These are phyloP conservation scores for Dipodascopsis uninucleata DNA, from an alignment of 805 yeast species.

Conservation along the genomic window DNA sequence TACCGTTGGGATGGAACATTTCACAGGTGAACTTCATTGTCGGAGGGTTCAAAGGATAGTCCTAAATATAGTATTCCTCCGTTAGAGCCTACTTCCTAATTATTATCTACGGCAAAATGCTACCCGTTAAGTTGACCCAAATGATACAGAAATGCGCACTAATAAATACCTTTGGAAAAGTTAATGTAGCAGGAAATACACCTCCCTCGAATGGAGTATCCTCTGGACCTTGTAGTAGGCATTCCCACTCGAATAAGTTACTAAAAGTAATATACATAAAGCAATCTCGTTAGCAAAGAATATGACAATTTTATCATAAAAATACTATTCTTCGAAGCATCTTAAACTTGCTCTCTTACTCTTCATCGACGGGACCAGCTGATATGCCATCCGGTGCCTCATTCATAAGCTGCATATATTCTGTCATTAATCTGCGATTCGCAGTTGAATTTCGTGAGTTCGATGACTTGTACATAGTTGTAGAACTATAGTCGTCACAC, in stretches of 20 bases:
- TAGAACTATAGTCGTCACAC: background rate
- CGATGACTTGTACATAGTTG: background rate
- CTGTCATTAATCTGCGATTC: slow-evolving; percentile 79
- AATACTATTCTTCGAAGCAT: background rate
- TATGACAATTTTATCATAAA: no score
- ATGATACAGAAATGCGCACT: background rate
- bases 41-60: slow-evolving; percentile 83
- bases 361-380: slow-evolving; percentile 83
- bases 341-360: slow-evolving; percentile 33
- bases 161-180: slow-evolving; percentile 50
- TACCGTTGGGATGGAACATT: slow-evolving; percentile 80
- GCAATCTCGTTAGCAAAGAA: no score
- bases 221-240: slow-evolving; percentile 76
- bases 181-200: slow-evolving; percentile 70
- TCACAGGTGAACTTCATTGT: slow-evolving; percentile 71
- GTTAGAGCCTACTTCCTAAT: background rate
- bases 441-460: slow-evolving; percentile 52
- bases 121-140: background rate
- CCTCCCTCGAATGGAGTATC: slow-evolving; percentile 86
- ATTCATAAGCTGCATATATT: slow-evolving; percentile 75
- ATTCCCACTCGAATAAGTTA: slow-evolving; percentile 74
- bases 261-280: slow-evolving; percentile 7
- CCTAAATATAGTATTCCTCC: slow-evolving; percentile 34
- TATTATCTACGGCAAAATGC: background rate
- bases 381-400: slow-evolving; percentile 94